Evolutionary conservation across 2,329 filamentous ascomycete genomes (phyloP).

Genomic region (Fusarium foetens): DNA sequence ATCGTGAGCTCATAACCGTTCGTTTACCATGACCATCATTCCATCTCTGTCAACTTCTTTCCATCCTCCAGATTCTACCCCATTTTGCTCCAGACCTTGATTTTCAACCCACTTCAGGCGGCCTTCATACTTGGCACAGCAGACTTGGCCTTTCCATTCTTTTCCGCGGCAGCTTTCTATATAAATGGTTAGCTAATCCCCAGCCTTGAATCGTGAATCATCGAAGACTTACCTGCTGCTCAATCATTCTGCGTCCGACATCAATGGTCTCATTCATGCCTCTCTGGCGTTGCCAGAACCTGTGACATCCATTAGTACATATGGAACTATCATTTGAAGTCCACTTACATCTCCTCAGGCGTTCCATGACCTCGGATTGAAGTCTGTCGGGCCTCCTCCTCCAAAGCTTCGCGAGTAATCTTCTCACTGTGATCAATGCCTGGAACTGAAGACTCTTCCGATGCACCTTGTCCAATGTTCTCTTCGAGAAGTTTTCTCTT

Average conservation of each 20-base stretch:
- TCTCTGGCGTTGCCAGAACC: conserved; percentile 71
- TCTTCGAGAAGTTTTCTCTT: conserved; percentile 83
- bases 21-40: conserved; percentile 9
- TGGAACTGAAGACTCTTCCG: conserved; percentile 58
- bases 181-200: conserved; percentile 6
- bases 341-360: conserved; percentile 61
- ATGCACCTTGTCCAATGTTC: conserved; percentile 68
- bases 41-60: background rate
- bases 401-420: conserved; percentile 72
- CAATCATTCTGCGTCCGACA: conserved; percentile 65
- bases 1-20: conserved; percentile 29
- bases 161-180: conserved; percentile 21
- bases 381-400: conserved; percentile 68
- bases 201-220: background rate
- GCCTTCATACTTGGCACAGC: conserved; percentile 39
- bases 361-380: conserved; percentile 61
- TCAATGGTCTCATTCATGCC: conserved; percentile 67
- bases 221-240: conserved; percentile 51
- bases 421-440: conserved; percentile 65
- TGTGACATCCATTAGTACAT: conserved; percentile 45
- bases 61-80: background rate
- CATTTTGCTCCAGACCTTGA: background rate
- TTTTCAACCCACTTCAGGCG: background rate
- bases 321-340: background rate
- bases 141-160: conserved; percentile 28